Percentiles rank a stretch among this genome's conserved stretches.
Conservation (phyloP, 371 early-diverging fungal genomes). For the Mucor lusitanicus region DNA sequence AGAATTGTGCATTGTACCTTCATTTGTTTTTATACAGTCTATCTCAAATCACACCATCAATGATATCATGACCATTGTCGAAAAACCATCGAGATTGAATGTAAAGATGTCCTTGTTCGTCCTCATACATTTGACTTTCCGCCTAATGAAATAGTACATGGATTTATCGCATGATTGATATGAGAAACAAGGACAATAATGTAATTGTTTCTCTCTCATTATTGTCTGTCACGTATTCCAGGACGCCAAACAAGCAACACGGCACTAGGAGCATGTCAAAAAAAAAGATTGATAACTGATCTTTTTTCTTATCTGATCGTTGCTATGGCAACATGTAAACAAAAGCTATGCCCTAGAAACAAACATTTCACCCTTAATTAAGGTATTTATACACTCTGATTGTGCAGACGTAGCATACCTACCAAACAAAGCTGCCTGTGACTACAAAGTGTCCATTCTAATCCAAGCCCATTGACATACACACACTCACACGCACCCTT, state of each 20-base stretch:
- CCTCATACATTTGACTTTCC: neutral
- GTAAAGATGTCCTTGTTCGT: neutral
- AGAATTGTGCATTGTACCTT: neutral
- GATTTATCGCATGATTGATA: neutral
- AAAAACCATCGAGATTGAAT: neutral
- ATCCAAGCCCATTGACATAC: neutral
- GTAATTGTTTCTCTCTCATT: neutral
- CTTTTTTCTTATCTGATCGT: neutral
- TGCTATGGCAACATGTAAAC: neutral
- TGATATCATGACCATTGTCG: neutral
- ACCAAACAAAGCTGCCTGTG: neutral
- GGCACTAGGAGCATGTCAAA: neutral
- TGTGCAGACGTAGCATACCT: neutral
- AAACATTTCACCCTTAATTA: neutral
- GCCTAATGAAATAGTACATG: neutral
- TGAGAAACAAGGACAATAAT: neutral
- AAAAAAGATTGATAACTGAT: neutral
- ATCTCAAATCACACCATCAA: neutral
- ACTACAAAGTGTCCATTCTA: neutral
- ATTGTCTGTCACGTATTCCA: neutral
- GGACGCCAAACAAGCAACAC: neutral
- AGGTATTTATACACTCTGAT: neutral
- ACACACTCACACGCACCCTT: neutral
- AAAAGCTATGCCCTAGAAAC: neutral
- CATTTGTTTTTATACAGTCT: neutral